phyloP scores from a whole-genome alignment of 805 yeast genomes.

The Candida hispaniensis region DNA sequence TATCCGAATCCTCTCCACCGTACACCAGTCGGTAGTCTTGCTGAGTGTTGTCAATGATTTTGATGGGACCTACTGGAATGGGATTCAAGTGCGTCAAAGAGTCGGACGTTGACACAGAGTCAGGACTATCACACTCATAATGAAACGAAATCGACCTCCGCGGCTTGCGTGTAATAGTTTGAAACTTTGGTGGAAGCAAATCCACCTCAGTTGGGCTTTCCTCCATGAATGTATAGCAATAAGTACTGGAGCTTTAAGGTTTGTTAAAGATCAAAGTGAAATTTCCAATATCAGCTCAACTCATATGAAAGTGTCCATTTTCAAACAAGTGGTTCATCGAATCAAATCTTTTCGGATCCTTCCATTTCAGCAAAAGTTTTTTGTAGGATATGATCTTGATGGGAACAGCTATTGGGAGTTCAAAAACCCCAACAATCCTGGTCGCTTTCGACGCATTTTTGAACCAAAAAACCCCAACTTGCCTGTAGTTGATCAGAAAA shows the following conservation, averaged over 20 bases:
- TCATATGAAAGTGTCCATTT: constrained; percentile 38
- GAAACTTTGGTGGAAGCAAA: no score
- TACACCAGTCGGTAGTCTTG: constrained; percentile 15
- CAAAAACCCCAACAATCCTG: constrained; percentile 40
- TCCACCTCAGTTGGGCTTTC: no score
- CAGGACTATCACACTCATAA: no score
- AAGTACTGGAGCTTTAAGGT: no score
- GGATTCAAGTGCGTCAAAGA: constrained; percentile 12
- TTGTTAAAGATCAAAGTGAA: no score
- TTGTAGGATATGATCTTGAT: constrained; percentile 61
- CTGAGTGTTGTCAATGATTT: constrained; percentile 18
- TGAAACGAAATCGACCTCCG: no score
- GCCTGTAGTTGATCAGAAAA: constrained; percentile 48
- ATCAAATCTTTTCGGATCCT: constrained; percentile 53
- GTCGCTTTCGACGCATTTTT: constrained; percentile 49
- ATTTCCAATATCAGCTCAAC: constrained; percentile 41
- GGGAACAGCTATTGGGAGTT: constrained; percentile 87
- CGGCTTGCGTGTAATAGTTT: no score
- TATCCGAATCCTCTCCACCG: constrained; percentile 13
- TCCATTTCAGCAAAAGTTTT: constrained; percentile 61
- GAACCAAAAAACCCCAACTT: constrained; percentile 42
- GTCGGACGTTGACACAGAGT: no score
- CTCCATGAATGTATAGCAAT: no score
- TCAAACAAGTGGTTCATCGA: constrained; percentile 41
- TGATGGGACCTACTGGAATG: constrained; percentile 19